Conservation (phyloP, 768 basidiomycete genomes). For the Mrakia gelida region DNA sequence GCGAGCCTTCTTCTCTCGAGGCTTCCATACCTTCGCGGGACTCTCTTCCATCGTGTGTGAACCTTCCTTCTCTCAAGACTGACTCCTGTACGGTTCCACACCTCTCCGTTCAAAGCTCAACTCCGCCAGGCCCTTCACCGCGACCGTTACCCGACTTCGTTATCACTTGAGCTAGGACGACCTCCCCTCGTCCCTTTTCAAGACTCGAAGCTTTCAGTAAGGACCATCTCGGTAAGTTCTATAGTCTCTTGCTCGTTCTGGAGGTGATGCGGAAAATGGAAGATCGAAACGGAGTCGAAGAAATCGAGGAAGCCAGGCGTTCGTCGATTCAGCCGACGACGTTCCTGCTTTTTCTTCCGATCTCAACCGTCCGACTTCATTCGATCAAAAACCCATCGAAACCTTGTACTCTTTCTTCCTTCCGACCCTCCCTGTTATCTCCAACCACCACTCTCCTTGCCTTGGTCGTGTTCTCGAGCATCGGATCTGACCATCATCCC, state of each 20-base stretch:
- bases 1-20: background rate
- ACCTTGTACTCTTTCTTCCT: background rate
- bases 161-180: background rate
- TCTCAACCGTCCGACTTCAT: background rate
- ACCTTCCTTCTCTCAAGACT: background rate
- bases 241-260: background rate
- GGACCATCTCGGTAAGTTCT: background rate
- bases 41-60: background rate
- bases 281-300: background rate
- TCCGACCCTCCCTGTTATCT: background rate
- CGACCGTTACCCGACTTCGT: background rate
- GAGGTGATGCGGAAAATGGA: background rate
- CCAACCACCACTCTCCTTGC: background rate
- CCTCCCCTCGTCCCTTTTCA: background rate
- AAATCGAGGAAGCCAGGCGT: background rate
- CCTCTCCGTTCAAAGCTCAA: background rate
- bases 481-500: background rate
- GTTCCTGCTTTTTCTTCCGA: slow-evolving; percentile 2
- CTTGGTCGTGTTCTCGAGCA: background rate
- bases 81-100: background rate
- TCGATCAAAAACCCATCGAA: background rate
- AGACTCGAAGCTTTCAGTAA: background rate
- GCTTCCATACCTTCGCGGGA: no score
- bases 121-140: background rate
- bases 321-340: background rate